Evolutionary conservation across 495 filamentous ascomycete genomes (phyloP), one percentile per base, ranked within the genome.

Genomic region (Hamigera avellanea): DNA sequence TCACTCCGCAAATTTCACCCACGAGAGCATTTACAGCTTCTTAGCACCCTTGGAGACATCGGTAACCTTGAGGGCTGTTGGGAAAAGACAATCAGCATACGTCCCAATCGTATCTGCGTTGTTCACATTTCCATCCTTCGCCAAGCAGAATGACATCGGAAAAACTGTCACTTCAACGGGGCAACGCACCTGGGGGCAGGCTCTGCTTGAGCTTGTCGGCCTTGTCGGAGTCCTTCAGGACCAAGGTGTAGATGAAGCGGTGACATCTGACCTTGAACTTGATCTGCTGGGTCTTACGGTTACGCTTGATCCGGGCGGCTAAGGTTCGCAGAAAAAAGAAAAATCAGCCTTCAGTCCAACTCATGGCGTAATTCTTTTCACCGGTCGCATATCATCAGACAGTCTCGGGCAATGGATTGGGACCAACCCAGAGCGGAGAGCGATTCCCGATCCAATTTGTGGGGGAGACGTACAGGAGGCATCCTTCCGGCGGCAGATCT

Each of bases 241-340:
- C 82, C 44, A 96, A 80, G 49, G 93, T 93, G 81, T 99, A 99
- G 50, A 96, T 70, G 72, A 86, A 80, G 51, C 81, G 75, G 54
- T 81, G 69, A 76, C 91, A 96, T 61, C 91, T 85, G 76, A 99
- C 93, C 83, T 99, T 99, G 84, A 99, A 96, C 78, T 99, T 99
- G 78, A 86, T 87, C 72, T 88, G 80, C 62, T 80, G 72, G 46
- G 73, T 66, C 59, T 78, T 76, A 60, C 76, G 80, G 75, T 81
- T 89, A 76, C 89, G 86, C 83, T 96, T 95, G 76, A 95, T 88
- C 67, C 86, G 81, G 61, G 86, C 86, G 64, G 86, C 93, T 95
- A 57, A 48, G 19, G 3, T 19, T 16, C 14, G n/a, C n/a, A n/a
- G n/a, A n/a, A n/a, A n/a, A n/a, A n/a, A n/a, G n/a, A n/a, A n/a